Base-by-base conservation (phyloP, 495 filamentous ascomycete species). In the Talaromyces adpressus region DNA sequence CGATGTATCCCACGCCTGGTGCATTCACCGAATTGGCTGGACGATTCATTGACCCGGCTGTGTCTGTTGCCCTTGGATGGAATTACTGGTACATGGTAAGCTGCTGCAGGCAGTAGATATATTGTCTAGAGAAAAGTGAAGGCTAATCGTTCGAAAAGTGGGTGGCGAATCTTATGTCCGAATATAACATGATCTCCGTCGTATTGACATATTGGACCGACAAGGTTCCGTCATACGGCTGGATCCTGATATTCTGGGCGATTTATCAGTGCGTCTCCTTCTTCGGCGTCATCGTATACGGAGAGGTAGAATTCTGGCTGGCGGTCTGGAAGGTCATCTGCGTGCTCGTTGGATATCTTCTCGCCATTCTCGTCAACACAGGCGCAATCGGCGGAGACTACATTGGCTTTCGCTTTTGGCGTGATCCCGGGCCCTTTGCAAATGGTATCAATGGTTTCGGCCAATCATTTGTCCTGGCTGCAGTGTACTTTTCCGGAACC, bases 391-490 rank as follows among this genome's bases (percentile, higher is more conserved):
- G 79, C 1, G 75, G 73, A 12, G 81, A 78, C 16, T 75, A 82
- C 72, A 65, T 78, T 66, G 87, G 86, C 2, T 85, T 85, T 67
- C 74, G 78, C 27, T 88, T 87, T 70, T 89, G 87, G 87, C 77
- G 82, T 3, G 45, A 62, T 39, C 83, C 81, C 3, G 82, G 83
- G 27, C 85, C 87, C 1, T 90, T 91, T 74, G 71, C 73, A 18
- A 83, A 89, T 66, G 85, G 86, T 49, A 89, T 90, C 79, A 84
- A 86, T 63, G 88, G 88, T 12, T 85, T 89, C 70, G 60, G 60
- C 14, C 60, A 62, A n/a, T 51, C 60, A 6, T 62, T 62, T 22
- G 60, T 62, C 18, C 85, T 86, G 65, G 84, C 82, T 67, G 79
- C 75, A 23, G 85, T 84, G 11, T 81, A 86, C 62, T 87, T 86